Evolutionary conservation across 176 grass and related monocot genomes (phyloP).

Genomic region (Eremochloa ophiuroides): DNA sequence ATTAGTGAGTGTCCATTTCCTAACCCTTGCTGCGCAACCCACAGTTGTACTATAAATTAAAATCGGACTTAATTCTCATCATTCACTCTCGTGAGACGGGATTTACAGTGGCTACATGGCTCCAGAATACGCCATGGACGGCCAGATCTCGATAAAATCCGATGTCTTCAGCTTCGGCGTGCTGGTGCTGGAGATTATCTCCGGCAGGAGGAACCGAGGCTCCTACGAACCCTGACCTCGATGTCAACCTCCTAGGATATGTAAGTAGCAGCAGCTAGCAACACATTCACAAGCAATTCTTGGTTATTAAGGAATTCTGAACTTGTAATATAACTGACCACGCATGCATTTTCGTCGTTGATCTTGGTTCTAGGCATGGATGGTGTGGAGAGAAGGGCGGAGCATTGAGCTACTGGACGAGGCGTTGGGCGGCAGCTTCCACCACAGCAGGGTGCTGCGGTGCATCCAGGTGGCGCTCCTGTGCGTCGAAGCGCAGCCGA

Average conservation of each 20-base stretch:
- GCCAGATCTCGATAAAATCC: conserved; percentile 41
- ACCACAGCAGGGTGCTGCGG: conserved; percentile 2
- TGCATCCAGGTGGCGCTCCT: conserved; percentile 43
- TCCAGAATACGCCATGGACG: conserved; percentile 39
- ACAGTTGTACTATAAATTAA: background rate
- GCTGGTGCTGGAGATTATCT: conserved; percentile 29
- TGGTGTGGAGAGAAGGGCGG: conserved; percentile 40
- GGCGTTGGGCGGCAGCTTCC: background rate
- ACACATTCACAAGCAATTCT: background rate
- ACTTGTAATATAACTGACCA: background rate
- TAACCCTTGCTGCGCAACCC: background rate
- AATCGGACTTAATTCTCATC: too few species aligned
- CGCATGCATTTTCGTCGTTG: background rate
- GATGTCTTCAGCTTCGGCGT: conserved; percentile 44
- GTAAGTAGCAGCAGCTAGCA: conserved; percentile 1
- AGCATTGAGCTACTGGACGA: conserved; percentile 21
- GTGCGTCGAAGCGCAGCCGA: conserved; percentile 38
- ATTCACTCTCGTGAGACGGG: background rate
- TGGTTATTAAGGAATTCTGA: background rate
- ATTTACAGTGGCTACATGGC: conserved; percentile 46
- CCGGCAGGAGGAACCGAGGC: conserved; percentile 27
- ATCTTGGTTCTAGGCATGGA: conserved; percentile 20
- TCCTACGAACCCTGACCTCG: conserved; percentile 14
- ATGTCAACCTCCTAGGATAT: conserved; percentile 37
- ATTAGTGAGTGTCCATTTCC: conserved; percentile 31